Base-by-base conservation (phyloP, 2,329 filamentous ascomycete genomes). In the Fonsecaea pugnacius region DNA sequence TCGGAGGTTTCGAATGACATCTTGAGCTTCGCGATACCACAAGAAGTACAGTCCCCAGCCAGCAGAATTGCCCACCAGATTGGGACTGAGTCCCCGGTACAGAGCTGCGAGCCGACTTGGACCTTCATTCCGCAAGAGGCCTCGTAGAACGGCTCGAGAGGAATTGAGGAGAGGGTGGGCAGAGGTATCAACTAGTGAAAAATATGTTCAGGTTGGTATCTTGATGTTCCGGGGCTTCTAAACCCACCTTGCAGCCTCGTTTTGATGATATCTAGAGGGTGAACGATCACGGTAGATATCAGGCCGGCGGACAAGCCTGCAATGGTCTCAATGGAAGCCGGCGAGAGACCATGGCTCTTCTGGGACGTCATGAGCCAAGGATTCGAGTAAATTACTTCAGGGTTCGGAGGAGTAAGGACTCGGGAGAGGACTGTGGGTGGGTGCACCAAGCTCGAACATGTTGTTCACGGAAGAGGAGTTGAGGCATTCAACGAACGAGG, bases 21-120 rank as follows among this genome's bases (percentile, higher is more conserved):
- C 80, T 73, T 88, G 88, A 69, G 86, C 77, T 60, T 85, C 84
- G 48, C 83, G 78, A 69, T 89, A 90, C 77, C 85, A 87, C 56
- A 96, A 87, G 80, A 99, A 99, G 79, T 98, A 99, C 43, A 94
- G 83, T 0, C 88, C 91, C 94, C 95, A 98, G 74, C 90, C 91
- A 10, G 90, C 85, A 52, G 91, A 92, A 75, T 97, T 98, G 27
- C 95, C 95, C 57, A 96, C 80, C 65, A 98, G 83, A 76, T 98
- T 99, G 4, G 94, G 92, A 64, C 91, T 89, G 33, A 98, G 82
- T 10, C 95, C 95, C 63, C 95, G 88, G 78, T 98, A 99, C 62
- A 97, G 86, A 18, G 91, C 91, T 21, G 62, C 57, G 33, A 72
- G 55, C 32, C 83, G 80, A 62, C 90, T 72, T 21, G 82, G 82